Evolutionary conservation across 768 basidiomycete species (phyloP).

Genomic region (Mycena galericulata): DNA sequence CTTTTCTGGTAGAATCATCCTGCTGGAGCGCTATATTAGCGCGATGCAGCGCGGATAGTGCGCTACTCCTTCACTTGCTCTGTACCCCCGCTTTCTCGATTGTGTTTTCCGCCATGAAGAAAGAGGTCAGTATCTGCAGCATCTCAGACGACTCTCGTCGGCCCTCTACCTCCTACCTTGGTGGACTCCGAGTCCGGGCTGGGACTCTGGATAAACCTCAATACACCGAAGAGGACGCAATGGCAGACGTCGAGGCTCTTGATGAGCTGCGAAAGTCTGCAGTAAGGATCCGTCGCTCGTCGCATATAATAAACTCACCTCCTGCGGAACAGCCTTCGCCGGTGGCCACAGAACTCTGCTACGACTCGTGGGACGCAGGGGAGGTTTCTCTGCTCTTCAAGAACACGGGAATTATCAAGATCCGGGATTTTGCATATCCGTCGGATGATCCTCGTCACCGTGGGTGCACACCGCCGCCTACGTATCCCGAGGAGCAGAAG

Average conservation of each 20-base stretch:
- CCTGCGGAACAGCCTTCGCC: background rate
- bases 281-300: background rate
- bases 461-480: background rate
- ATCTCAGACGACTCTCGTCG: background rate
- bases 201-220: background rate
- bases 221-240: background rate
- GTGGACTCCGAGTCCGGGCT: background rate
- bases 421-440: background rate
- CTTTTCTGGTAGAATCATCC: too few relatives aligned
- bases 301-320: background rate
- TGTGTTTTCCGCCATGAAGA: too few relatives aligned
- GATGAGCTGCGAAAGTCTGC: background rate
- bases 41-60: background rate
- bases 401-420: background rate
- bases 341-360: background rate
- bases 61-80: background rate
- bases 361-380: background rate
- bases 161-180: too few relatives aligned
- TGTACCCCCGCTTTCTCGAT: background rate
- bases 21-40: background rate
- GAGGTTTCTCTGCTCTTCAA: background rate
- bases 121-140: background rate
- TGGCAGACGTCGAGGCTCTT: background rate
- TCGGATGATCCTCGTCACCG: background rate
- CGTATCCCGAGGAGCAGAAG: too few relatives aligned